A percentile compares a stretch with the other conserved stretches of the same genome.
These are phyloP conservation scores for Piper betle DNA, from an alignment of 164 flowering plant genomes.

Conservation along the genomic window DNA sequence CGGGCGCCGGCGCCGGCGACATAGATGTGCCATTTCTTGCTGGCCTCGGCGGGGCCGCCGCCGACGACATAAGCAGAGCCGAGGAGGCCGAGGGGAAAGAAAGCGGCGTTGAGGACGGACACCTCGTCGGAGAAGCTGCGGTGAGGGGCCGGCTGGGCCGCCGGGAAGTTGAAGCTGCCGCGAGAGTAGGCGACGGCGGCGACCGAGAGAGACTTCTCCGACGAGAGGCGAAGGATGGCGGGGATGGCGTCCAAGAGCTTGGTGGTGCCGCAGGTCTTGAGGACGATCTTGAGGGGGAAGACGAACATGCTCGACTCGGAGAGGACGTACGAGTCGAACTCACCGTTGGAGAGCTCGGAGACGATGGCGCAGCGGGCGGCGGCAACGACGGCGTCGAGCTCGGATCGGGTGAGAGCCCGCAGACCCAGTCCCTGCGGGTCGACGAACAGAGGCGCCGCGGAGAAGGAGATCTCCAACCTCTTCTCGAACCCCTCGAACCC, in stretches of 20 bases:
- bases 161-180: constrained; percentile 57
- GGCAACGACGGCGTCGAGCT: constrained; percentile 36
- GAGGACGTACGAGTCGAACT: constrained; percentile 60
- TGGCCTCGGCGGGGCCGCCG: constrained; percentile 18
- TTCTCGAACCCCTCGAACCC: constrained; percentile 76
- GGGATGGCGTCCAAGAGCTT: constrained; percentile 48
- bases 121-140: constrained; percentile 61
- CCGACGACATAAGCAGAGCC: constrained; percentile 41
- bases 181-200: constrained; percentile 42
- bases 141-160: constrained; percentile 52
- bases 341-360: constrained; percentile 25
- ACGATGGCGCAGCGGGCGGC: constrained; percentile 61
- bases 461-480: constrained; percentile 57
- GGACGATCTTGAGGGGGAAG: constrained; percentile 35
- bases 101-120: constrained; percentile 28
- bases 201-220: constrained; percentile 32
- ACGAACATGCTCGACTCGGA: constrained; percentile 74
- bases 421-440: constrained; percentile 49
- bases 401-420: constrained; percentile 40
- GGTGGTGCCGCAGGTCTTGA: constrained; percentile 76
- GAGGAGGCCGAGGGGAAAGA: constrained; percentile 19
- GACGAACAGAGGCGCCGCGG: constrained; percentile 24
- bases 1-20: constrained; percentile 45
- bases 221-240: constrained; percentile 30
- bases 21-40: constrained; percentile 57